phyloP scores from a whole-genome alignment of 2,329 filamentous ascomycete genomes.

The Saccharata proteae region DNA sequence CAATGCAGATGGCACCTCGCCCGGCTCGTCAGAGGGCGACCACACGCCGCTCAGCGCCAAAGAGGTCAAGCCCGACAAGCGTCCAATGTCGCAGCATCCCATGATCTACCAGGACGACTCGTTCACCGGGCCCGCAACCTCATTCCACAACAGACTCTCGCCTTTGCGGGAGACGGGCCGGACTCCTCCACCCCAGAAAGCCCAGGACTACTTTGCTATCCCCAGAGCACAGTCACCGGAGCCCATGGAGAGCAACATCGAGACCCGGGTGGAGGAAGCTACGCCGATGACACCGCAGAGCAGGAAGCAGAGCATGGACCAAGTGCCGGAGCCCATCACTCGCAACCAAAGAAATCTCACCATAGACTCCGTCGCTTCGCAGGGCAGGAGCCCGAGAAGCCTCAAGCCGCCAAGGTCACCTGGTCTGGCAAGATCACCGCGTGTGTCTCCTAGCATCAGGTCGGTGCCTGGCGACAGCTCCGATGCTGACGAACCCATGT shows the following conservation, averaged over 20 bases:
- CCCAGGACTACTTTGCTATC: conserved; percentile 32
- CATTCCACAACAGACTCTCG: conserved; percentile 20
- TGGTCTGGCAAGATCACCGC: conserved; percentile 20
- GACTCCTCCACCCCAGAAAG: conserved; percentile 11
- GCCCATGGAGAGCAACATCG: conserved; percentile 27
- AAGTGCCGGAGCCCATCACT: conserved; percentile 16
- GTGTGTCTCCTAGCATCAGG: conserved; percentile 31
- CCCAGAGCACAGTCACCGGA: conserved; percentile 35
- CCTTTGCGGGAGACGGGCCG: conserved; percentile 23
- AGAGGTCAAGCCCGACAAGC: conserved; percentile 17
- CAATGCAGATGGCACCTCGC: conserved; percentile 36
- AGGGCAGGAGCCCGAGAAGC: conserved; percentile 2
- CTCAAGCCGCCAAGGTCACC: conserved; percentile 28
- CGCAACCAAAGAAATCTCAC: conserved; percentile 29
- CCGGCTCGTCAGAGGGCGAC: conserved; percentile 13
- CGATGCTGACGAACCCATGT: conserved; percentile 58
- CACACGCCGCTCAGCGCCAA: conserved; percentile 14
- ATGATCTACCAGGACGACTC: conserved; percentile 21
- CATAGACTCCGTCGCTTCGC: conserved; percentile 20
- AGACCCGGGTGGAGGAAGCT: conserved; percentile 29
- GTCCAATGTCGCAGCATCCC: conserved; percentile 25
- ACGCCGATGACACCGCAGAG: conserved; percentile 30
- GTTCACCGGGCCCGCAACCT: conserved; percentile 16
- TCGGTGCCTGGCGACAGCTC: conserved; percentile 41
- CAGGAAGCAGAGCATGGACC: conserved; percentile 22